These are phyloP conservation scores for Kwoniella bestiolae DNA, from an alignment of 768 basidiomycete species.

Conservation along the genomic window DNA sequence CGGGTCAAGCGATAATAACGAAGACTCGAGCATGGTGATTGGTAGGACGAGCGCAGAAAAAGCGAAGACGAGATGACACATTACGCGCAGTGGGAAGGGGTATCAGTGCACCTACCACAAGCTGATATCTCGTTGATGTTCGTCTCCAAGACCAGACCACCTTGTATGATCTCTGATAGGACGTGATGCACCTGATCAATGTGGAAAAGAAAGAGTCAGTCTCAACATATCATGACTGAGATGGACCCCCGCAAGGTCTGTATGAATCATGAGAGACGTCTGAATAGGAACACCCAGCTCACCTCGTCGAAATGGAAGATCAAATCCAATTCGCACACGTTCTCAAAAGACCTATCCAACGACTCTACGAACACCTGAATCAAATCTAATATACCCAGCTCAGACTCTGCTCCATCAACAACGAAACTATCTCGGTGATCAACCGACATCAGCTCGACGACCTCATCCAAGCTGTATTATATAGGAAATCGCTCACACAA, in stretches of 20 bases:
- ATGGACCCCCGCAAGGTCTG: neutral
- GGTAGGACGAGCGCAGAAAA: no score
- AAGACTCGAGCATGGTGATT: no score
- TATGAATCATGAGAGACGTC: no score
- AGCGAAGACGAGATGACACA: no score
- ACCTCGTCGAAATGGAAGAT: conserved; percentile 99
- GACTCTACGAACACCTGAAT: conserved; percentile 99
- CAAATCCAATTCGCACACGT: conserved; percentile 96
- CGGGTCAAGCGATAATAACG: no score
- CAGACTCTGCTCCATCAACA: conserved; percentile 93
- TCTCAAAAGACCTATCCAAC: conserved; percentile 92
- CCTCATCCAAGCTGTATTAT: no score
- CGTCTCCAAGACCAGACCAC: conserved; percentile 93
- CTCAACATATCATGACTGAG: neutral
- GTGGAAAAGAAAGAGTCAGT: neutral
- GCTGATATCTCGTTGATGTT: conserved; percentile 56
- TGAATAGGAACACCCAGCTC: conserved; percentile 29
- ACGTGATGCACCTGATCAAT: conserved; percentile 96
- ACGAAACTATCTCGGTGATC: conserved; percentile 65
- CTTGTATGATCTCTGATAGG: conserved; percentile 93
- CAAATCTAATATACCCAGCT: conserved; percentile 91
- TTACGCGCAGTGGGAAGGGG: no score
- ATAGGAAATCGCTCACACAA: conserved; percentile 68
- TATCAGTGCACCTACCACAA: conserved; percentile 42
- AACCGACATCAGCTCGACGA: no score